Evolutionary conservation across 1,284 basidiomycete genomes (phyloP).

Genomic region (Malassezia cuniculi): DNA sequence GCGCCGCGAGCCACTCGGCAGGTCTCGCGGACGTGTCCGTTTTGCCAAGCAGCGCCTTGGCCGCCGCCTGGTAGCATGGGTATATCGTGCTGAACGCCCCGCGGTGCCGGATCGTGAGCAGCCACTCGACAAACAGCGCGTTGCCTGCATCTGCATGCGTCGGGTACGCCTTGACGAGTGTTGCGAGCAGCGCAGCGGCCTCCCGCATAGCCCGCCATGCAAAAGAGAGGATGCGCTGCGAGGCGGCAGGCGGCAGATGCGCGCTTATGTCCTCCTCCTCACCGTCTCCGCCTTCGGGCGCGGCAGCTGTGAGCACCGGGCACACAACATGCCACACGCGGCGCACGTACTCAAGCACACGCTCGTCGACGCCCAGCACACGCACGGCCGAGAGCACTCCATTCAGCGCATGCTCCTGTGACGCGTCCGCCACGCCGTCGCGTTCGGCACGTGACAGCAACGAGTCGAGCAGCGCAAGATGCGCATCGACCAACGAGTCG

Average conservation of each 20-base stretch:
- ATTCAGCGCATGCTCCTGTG: conserved; percentile 36
- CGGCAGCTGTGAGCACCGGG: conserved; percentile 39
- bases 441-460: conserved; percentile 22
- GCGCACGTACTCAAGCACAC: conserved; percentile 17
- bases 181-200: conserved; percentile 41
- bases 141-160: conserved; percentile 19
- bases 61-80: conserved; percentile 37
- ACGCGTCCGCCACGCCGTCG: conserved; percentile 27
- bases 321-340: conserved; percentile 38
- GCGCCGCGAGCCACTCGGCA: conserved; percentile 35
- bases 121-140: conserved; percentile 40
- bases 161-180: conserved; percentile 19
- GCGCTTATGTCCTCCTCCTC: conserved; percentile 1
- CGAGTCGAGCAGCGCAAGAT: background rate
- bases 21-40: conserved; percentile 26
- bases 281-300: conserved; percentile 29
- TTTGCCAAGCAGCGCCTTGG: conserved; percentile 23
- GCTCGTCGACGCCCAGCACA: background rate
- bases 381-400: conserved; percentile 41
- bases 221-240: conserved; percentile 44
- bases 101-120: conserved; percentile 43
- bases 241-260: conserved; percentile 24
- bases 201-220: conserved; percentile 46
- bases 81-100: conserved; percentile 45
- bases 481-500: conserved; percentile 1